A percentile compares a stretch with the other conserved stretches of the same genome.
Conservation (phyloP, 176 grass and related monocot genomes). For the Panicum miliaceum region DNA sequence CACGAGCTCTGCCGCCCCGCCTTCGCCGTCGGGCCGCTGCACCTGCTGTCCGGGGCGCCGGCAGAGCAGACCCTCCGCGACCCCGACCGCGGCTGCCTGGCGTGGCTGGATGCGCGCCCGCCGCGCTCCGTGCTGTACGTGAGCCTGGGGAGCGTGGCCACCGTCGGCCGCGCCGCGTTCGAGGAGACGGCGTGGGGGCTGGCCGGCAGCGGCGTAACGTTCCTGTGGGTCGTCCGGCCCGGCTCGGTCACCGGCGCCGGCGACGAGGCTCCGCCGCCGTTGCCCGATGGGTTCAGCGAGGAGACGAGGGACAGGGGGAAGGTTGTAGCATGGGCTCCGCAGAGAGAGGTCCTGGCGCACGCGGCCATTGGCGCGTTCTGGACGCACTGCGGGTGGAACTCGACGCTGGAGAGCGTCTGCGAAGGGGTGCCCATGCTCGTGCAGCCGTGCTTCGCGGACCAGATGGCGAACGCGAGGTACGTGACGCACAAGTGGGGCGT, state of each 20-base stretch:
- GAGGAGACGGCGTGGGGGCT: background rate
- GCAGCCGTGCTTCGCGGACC: slow-evolving; percentile 51
- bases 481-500: slow-evolving; percentile 37
- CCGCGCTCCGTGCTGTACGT: slow-evolving; percentile 6
- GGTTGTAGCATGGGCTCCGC: slow-evolving; percentile 37
- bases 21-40: slow-evolving; percentile 33
- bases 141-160: background rate
- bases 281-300: background rate
- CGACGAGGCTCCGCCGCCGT: background rate
- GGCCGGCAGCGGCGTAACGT: background rate
- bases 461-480: slow-evolving; percentile 49
- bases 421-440: slow-evolving; percentile 49
- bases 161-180: background rate
- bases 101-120: slow-evolving; percentile 13
- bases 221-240: slow-evolving; percentile 50
- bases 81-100: slow-evolving; percentile 22
- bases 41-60: background rate
- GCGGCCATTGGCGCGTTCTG: slow-evolving; percentile 14
- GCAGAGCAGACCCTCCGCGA: background rate
- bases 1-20: background rate
- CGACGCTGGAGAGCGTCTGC: slow-evolving; percentile 32
- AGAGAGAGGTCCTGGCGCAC: slow-evolving; percentile 45
- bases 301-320: background rate
- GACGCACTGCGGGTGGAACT: slow-evolving; percentile 67
- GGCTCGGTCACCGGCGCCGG: background rate